Percentiles rank a stretch among this genome's conserved stretches.
These are phyloP conservation scores for Neoboletus magnificus DNA, from an alignment of 768 basidiomycete species.

Conservation along the genomic window DNA sequence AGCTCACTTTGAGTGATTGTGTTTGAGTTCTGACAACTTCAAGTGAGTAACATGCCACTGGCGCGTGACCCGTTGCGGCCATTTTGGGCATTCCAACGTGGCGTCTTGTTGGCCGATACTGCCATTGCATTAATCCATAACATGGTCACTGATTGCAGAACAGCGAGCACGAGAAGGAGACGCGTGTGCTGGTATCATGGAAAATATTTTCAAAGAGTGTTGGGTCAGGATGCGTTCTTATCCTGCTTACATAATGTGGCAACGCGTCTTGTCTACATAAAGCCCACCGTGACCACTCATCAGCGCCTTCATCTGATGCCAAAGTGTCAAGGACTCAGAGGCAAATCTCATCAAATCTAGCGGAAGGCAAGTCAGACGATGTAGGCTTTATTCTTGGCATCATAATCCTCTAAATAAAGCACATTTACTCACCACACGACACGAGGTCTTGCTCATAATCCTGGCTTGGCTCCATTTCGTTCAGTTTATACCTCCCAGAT, in stretches of 20 bases:
- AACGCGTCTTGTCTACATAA: neutral
- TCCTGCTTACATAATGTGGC: neutral
- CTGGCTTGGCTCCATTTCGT: neutral
- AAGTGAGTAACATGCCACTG: too few relatives aligned
- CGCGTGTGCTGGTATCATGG: neutral
- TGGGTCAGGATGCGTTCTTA: neutral
- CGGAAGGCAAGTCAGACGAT: slow-evolving; percentile 2
- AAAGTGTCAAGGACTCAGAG: neutral
- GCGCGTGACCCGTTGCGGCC: too few relatives aligned
- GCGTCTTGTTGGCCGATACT: neutral
- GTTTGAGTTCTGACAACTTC: too few relatives aligned
- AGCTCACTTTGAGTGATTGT: too few relatives aligned
- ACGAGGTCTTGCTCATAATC: neutral
- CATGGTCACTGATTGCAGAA: neutral
- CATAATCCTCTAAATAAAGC: neutral
- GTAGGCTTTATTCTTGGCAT: slow-evolving; percentile 6
- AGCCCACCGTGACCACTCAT: too few relatives aligned
- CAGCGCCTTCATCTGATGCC: neutral
- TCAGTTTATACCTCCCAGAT: neutral
- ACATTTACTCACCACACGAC: neutral
- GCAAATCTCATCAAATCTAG: slow-evolving; percentile 7
- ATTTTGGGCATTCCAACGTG: too few relatives aligned
- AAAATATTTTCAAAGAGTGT: neutral
- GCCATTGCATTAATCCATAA: neutral
- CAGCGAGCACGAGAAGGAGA: neutral